Percentiles rank a stretch among this genome's conserved stretches.
These are phyloP conservation scores for Botrytis byssoidea DNA, from an alignment of 2,329 filamentous ascomycete species.

Conservation along the genomic window DNA sequence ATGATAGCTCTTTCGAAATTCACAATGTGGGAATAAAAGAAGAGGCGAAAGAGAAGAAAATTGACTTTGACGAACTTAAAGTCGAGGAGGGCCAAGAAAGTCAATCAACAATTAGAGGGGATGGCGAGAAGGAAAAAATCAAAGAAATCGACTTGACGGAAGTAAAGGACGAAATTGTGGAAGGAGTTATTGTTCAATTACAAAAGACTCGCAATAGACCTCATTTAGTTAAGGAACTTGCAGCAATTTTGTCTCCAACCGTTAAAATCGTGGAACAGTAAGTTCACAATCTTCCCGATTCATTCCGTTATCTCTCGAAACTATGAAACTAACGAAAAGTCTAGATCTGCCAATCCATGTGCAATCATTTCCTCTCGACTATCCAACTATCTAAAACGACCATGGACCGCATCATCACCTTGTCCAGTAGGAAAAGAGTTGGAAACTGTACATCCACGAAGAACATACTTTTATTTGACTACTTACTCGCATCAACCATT, in stretches of 20 bases:
- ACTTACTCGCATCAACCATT: conserved; percentile 82
- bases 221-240: conserved; percentile 91
- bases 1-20: conserved; percentile 29
- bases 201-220: conserved; percentile 89
- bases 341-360: conserved; percentile 89
- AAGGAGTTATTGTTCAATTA: conserved; percentile 83
- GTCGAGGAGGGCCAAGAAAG: background rate
- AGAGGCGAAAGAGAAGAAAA: background rate
- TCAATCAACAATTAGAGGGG: conserved; percentile 25
- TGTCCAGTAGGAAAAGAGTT: conserved; percentile 93
- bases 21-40: background rate
- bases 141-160: conserved; percentile 72
- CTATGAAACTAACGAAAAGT: conserved; percentile 32
- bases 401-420: conserved; percentile 72
- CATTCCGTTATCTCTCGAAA: conserved; percentile 28
- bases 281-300: conserved; percentile 42
- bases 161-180: conserved; percentile 94
- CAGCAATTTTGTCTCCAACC: conserved; percentile 70
- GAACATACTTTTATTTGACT: conserved; percentile 94
- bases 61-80: background rate
- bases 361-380: conserved; percentile 93
- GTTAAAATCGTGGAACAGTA: conserved; percentile 90
- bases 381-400: conserved; percentile 83
- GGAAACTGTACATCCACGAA: conserved; percentile 86
- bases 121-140: conserved; percentile 32